A percentile compares a stretch with the other conserved stretches of the same genome.
These are phyloP conservation scores for Ogataea nonfermentans DNA, from an alignment of 805 yeast species.

Conservation along the genomic window DNA sequence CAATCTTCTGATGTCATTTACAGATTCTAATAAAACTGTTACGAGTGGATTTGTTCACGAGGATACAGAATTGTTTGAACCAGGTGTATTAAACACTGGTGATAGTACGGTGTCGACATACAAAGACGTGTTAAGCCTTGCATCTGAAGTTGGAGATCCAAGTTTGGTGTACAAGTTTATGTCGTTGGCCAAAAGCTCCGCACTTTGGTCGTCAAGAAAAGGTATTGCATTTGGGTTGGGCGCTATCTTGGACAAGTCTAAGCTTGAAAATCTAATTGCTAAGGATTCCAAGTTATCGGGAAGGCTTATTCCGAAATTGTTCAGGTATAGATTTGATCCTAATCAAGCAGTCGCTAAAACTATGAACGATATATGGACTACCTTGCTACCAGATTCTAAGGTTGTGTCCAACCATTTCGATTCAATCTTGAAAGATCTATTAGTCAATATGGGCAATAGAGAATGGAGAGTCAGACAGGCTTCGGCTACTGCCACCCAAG, in stretches of 20 bases:
- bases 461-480: constrained; percentile 97
- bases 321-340: constrained; percentile 84
- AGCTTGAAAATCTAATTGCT: constrained; percentile 59
- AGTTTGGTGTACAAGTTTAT: constrained; percentile 89
- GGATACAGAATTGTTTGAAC: constrained; percentile 83
- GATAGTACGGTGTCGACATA: constrained; percentile 89
- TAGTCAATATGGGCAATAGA: constrained; percentile 66
- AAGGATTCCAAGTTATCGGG: constrained; percentile 54
- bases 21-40: constrained; percentile 57
- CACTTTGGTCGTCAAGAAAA: constrained; percentile 88
- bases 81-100: constrained; percentile 73
- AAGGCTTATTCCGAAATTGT: constrained; percentile 76
- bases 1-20: constrained; percentile 71
- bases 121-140: constrained; percentile 81
- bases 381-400: constrained; percentile 54
- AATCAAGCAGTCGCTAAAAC: constrained; percentile 68
- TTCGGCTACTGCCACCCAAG: constrained; percentile 66
- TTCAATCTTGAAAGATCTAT: constrained; percentile 60
- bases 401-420: constrained; percentile 54
- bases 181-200: constrained; percentile 84
- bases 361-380: constrained; percentile 87
- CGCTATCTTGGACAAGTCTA: constrained; percentile 74
- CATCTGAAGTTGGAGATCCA: constrained; percentile 95
- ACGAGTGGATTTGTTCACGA: constrained; percentile 67
- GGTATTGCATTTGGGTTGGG: constrained; percentile 95